These are phyloP conservation scores for Fusarium sterilihyphosum DNA, from an alignment of 2,329 filamentous ascomycete species.

Conservation along the genomic window DNA sequence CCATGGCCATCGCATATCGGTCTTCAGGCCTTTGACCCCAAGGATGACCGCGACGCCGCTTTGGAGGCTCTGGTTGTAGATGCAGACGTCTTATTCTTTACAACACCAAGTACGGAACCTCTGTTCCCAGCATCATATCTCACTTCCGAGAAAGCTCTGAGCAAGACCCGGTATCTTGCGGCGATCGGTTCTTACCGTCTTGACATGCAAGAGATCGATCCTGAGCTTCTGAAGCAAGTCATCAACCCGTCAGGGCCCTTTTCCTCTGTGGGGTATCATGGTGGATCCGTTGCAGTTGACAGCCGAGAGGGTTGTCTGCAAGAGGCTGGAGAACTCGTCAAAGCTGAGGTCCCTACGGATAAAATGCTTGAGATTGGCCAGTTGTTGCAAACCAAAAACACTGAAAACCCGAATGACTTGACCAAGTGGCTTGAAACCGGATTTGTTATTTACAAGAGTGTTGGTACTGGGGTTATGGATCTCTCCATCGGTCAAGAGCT, in stretches of 20 bases:
- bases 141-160: constrained; percentile 31
- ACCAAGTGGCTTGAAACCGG: constrained; percentile 69
- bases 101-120: constrained; percentile 44
- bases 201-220: constrained; percentile 48
- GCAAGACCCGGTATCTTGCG: constrained; percentile 43
- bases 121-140: constrained; percentile 41
- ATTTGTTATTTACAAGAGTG: constrained; percentile 76
- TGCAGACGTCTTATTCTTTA: constrained; percentile 47
- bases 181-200: constrained; percentile 48
- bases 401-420: constrained; percentile 43
- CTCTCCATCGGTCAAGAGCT: constrained; percentile 69
- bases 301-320: constrained; percentile 43
- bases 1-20: constrained; percentile 30
- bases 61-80: constrained; percentile 34
- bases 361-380: constrained; percentile 59
- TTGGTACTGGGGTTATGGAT: constrained; percentile 76
- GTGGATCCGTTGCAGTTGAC: constrained; percentile 40
- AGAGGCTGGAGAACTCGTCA: constrained; percentile 47
- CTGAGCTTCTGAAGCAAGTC: constrained; percentile 40
- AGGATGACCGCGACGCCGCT: constrained; percentile 6
- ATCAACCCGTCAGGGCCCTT: constrained; percentile 22
- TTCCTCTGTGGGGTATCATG: neutral
- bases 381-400: constrained; percentile 52
- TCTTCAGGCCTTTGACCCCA: constrained; percentile 19
- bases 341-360: constrained; percentile 33